phyloP scores from a whole-genome alignment of 495 filamentous ascomycete genomes.

The Aspergillus ostianus region DNA sequence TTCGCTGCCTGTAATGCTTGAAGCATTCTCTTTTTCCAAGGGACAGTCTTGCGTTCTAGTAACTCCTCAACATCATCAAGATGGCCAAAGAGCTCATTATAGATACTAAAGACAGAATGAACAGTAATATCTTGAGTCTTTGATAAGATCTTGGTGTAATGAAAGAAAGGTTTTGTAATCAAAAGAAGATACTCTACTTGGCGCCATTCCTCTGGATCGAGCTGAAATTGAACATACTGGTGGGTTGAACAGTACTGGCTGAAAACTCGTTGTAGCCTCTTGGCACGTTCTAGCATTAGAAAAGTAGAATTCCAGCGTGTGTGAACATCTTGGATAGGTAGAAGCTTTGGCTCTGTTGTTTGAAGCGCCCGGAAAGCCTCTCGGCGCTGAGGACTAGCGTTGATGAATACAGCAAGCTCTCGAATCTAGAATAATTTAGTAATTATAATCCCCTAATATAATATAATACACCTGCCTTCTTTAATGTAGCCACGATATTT shows the following conservation, averaged over 20 bases:
- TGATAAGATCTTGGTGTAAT: constrained; percentile 9
- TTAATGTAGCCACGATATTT: neutral
- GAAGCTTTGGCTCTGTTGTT: neutral
- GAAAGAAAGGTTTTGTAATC: constrained; percentile 15
- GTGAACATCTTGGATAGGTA: neutral
- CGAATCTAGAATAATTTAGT: neutral
- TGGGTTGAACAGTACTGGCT: neutral
- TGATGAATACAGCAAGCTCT: neutral
- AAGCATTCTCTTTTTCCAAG: constrained; percentile 18
- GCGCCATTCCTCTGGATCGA: constrained; percentile 15
- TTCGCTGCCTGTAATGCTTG: neutral
- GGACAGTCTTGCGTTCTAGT: constrained; percentile 1
- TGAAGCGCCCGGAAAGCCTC: neutral
- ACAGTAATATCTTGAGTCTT: constrained; percentile 17
- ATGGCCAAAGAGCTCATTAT: neutral
- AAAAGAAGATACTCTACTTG: constrained; percentile 23
- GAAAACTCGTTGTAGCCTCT: neutral
- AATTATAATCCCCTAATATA: too few relatives aligned
- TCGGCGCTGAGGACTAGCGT: neutral
- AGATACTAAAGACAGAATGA: constrained; percentile 10
- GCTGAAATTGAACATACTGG: neutral
- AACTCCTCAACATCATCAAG: neutral
- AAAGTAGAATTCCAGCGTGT: neutral
- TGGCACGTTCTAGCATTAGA: neutral
- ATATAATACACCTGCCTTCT: too few relatives aligned